These are phyloP conservation scores for Entrophospora sp. DNA, from an alignment of 192 early-diverging fungal species.

Conservation along the genomic window DNA sequence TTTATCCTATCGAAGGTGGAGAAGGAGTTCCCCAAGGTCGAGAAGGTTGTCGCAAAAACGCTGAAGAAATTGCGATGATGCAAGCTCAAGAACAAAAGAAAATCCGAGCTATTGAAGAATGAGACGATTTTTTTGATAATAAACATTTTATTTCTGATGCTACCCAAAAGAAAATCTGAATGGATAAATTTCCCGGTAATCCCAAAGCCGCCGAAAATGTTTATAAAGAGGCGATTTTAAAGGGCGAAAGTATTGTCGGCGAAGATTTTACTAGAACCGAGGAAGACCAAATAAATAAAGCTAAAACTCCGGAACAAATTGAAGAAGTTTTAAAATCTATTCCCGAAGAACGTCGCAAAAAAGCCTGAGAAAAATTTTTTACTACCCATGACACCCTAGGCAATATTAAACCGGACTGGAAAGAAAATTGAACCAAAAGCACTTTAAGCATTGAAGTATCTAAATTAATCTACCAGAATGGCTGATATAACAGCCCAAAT, in stretches of 20 bases:
- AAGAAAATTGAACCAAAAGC: background rate
- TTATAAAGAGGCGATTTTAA: background rate
- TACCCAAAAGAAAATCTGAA: background rate
- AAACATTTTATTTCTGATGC: background rate
- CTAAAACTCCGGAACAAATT: background rate
- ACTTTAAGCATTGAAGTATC: background rate
- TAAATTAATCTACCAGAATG: background rate
- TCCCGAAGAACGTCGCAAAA: background rate
- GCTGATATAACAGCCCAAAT: conserved; percentile 2
- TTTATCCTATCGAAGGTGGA: background rate
- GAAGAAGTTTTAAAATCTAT: background rate
- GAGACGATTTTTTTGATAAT: background rate
- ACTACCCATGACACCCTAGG: background rate
- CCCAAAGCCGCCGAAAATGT: background rate
- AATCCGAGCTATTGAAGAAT: background rate
- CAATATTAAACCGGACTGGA: background rate
- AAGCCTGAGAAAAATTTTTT: background rate
- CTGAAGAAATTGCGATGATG: background rate
- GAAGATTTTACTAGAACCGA: background rate
- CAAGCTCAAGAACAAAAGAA: background rate
- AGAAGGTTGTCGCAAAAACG: background rate
- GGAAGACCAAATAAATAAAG: background rate
- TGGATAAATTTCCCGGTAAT: background rate
- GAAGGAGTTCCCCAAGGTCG: background rate
- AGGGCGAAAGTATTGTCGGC: background rate